These are phyloP conservation scores for Pilasporangium apinafurcum DNA, from an alignment of 352 stramenopile genomes.

Conservation along the genomic window DNA sequence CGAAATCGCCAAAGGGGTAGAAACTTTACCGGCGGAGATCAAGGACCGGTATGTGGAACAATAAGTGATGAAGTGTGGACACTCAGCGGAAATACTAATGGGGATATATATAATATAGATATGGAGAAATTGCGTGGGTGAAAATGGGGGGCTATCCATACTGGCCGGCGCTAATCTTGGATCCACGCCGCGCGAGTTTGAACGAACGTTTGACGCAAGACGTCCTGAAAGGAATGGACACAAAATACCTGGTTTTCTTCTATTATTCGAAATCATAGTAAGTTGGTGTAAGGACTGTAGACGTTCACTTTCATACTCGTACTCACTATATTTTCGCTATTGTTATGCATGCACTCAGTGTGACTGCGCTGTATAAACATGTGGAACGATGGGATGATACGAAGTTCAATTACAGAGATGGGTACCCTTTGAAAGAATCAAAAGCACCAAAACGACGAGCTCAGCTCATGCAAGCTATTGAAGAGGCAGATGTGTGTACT, in stretches of 20 bases:
- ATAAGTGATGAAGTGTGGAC: neutral
- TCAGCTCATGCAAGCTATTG: slow-evolving; percentile 62
- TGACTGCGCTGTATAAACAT: slow-evolving; percentile 48
- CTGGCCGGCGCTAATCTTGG: slow-evolving; percentile 72
- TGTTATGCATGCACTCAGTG: slow-evolving; percentile 15
- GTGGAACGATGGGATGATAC: slow-evolving; percentile 69
- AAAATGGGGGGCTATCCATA: slow-evolving; percentile 80
- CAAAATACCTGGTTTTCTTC: slow-evolving; percentile 74
- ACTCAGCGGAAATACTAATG: neutral
- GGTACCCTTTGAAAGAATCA: slow-evolving; percentile 56
- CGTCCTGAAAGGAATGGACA: slow-evolving; percentile 59
- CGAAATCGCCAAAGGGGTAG: slow-evolving; percentile 31
- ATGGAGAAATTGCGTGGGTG: slow-evolving; percentile 74
- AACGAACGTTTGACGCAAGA: no score
- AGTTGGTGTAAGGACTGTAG: no score
- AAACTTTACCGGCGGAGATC: slow-evolving; percentile 44
- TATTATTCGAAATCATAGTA: slow-evolving; percentile 78
- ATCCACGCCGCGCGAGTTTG: slow-evolving; percentile 43
- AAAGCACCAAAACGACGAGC: slow-evolving; percentile 68
- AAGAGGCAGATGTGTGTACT: slow-evolving; percentile 48
- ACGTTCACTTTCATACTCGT: slow-evolving; percentile 1
- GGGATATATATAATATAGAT: slow-evolving; percentile 19
- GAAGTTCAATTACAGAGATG: slow-evolving; percentile 58
- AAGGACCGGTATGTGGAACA: slow-evolving; percentile 34
- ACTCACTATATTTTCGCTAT: neutral